These are phyloP conservation scores for Xylariaceae sp. DNA, from an alignment of 2,329 filamentous ascomycete genomes.

Conservation along the genomic window DNA sequence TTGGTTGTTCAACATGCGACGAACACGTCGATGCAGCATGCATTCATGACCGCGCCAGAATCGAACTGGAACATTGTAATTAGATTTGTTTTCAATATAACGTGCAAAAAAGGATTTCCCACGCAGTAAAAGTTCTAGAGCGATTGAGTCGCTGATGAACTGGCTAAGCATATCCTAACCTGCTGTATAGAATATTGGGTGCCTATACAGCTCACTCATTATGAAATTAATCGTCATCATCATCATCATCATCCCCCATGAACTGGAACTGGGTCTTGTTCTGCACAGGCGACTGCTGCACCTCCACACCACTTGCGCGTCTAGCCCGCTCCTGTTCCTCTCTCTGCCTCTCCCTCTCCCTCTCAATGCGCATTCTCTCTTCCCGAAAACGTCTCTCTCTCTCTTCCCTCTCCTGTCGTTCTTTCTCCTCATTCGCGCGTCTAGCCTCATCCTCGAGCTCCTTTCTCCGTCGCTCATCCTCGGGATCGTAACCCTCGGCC, in stretches of 20 bases:
- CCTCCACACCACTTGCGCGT: background rate
- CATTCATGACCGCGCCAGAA: no score
- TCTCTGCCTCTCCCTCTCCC: slow-evolving; percentile 37
- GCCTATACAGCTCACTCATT: no score
- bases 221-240: slow-evolving; percentile 33
- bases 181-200: no score
- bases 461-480: slow-evolving; percentile 49
- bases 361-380: slow-evolving; percentile 33
- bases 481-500: slow-evolving; percentile 58
- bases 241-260: slow-evolving; percentile 51
- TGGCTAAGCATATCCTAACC: no score
- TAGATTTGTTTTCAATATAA: no score
- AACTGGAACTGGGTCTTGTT: slow-evolving; percentile 56
- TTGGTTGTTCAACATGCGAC: no score
- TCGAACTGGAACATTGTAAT: no score
- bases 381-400: slow-evolving; percentile 43
- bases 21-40: no score
- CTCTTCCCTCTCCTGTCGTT: slow-evolving; percentile 45
- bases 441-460: slow-evolving; percentile 52
- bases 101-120: no score
- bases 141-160: no score
- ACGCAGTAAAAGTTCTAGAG: no score
- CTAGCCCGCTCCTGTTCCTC: slow-evolving; percentile 36
- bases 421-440: slow-evolving; percentile 44
- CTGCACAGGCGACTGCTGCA: slow-evolving; percentile 20